Base-by-base conservation (phyloP, 257 asterid species). In the Rubia yunnanensis region DNA sequence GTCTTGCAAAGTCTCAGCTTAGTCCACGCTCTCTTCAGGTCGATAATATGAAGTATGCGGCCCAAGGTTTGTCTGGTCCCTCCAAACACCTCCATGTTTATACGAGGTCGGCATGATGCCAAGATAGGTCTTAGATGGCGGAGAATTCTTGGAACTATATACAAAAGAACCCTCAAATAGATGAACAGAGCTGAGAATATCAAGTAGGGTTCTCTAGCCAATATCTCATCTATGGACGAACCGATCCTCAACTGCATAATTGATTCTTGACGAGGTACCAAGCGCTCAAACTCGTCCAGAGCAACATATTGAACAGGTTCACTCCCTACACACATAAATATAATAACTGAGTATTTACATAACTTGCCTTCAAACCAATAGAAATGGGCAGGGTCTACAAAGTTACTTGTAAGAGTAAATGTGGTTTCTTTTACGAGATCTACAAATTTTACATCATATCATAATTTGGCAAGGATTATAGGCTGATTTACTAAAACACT, bases 61-160 rank as follows among this genome's bases (percentile, higher is more conserved):
- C 83, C 84, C 48, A 85, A 32, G 55, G 86, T 77, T 75, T 88
- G 91, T 64, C 84, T 71, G 1, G 94, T 73, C 73, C 81, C 96
- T 53, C 89, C 86, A 24, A 84, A 84, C 54, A 84, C 82, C 35
- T 68, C 89, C 73, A 82, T 55, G 69, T 79, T 88, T 66, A 77
- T 55, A 69, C 68, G 96, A 68, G 88, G 88, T 58, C 81, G 62
- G 66, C 77, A 78, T 15, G 88, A 78, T 58, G 57, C 79, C 96
- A 92, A 86, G 57, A 86, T 17, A 22, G 80, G 77, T 63, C 71
- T 73, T 48, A 79, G 11, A 61, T 23, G 78, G 72, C 83, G 69
- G 57, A 65, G 63, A 52, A 75, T 73, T 68, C 73, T 75, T 3
- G 92, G 90, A 60, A 78, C 74, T 50, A 84, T 52, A 73, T 77